Evolutionary conservation across 345 rosid species (phyloP), one percentile per base, ranked within the genome.

Genomic region (Psidium guajava): DNA sequence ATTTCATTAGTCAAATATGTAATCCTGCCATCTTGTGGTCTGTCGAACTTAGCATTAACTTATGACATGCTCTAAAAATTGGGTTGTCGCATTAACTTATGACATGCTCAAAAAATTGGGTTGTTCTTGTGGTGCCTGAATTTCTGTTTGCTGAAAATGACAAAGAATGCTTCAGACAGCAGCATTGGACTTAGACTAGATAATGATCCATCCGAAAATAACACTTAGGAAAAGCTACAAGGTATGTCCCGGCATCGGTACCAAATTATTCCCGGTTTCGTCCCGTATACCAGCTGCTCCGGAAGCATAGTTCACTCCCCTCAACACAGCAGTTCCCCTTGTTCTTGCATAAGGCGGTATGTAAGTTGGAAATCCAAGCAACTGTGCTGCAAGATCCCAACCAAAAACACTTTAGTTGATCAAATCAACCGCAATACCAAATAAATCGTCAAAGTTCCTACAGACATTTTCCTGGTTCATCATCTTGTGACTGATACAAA

Each of bases 201-300:
- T 11, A 47, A 83, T 28, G 36, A 25, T 82, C 20, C 20, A 82
- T 36, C 32, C 8, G 54, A 6, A 42, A 82, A 82, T n/a, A 82
- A 15, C 20, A 50, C 54, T 51, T 64, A 16, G 75, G 36, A 64
- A 54, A 64, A 42, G 27, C 54, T 28, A 42, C n/a, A 83, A 47
- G 54, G 28, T 11, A 57, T 83, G 12, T 36, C 6, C 3, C 44
- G 53, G 40, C 44, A 8, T 32, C 27, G n/a, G 44, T 91, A 95
- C 99, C 94, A 97, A 90, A 88, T 95, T 96, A 54, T 88, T 90
- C 56, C 99, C 99, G 0, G 99, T 97, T 86, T 95, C 98, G 54
- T 94, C 97, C 84, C 96, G 92, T 54, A 97, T 97, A 42, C 99
- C 99, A 7, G 98, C 91, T 54, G 97, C 99, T 25, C 97, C 99